These are phyloP conservation scores for Tremella mesenterica DNA, from an alignment of 768 basidiomycete genomes.

Conservation along the genomic window DNA sequence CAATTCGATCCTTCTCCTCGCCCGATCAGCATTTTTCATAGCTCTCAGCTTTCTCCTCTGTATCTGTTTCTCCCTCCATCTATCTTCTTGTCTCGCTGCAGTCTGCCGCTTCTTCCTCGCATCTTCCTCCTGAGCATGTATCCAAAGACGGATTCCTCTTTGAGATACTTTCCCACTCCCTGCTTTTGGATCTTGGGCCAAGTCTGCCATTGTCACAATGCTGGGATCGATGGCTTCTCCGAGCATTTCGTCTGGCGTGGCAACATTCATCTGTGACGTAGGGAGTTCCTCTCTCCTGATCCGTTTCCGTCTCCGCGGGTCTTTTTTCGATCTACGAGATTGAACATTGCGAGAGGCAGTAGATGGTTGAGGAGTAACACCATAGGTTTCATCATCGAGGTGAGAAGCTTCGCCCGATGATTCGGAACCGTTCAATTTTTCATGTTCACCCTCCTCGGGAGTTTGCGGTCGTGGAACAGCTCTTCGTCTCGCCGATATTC, in stretches of 20 bases:
- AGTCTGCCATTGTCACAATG: conserved; percentile 7
- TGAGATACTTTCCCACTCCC: conserved; percentile 14
- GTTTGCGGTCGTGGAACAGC: no score
- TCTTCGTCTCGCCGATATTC: no score
- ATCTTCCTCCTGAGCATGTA: background rate
- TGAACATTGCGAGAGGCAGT: no score
- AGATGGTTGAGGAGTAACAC: no score
- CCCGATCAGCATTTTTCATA: conserved; percentile 1
- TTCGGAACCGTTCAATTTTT: no score
- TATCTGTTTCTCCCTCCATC: conserved; percentile 11
- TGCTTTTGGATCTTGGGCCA: conserved; percentile 3
- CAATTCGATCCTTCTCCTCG: background rate
- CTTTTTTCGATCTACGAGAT: no score
- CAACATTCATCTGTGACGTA: background rate
- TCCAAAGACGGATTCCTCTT: conserved; percentile 8
- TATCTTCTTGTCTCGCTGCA: background rate
- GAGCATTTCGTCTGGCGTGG: conserved; percentile 11
- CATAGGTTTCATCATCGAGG: no score
- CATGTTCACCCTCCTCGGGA: no score
- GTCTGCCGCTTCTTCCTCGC: conserved; percentile 1
- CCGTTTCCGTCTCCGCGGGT: conserved; percentile 1
- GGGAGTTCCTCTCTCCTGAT: background rate
- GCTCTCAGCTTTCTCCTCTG: conserved; percentile 13
- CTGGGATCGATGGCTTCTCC: conserved; percentile 12
- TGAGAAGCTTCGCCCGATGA: no score